Base-by-base conservation (phyloP, 2,329 filamentous ascomycete genomes). In the Ramularia endophylla region DNA sequence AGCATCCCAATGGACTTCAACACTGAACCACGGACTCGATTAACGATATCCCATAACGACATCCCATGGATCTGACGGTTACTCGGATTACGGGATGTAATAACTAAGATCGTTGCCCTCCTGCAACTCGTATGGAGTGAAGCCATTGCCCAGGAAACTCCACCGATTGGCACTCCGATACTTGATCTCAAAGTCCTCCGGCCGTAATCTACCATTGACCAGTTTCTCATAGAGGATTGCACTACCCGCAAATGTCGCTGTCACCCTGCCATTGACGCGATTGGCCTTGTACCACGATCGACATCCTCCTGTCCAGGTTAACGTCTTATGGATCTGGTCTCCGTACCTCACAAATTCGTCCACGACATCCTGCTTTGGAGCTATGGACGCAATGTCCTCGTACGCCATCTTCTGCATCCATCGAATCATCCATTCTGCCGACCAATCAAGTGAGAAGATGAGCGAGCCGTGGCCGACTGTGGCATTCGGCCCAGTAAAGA, bases 121-220 rank as follows among this genome's bases (percentile, higher is more conserved):
- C 25, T 33, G 34, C 27, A 45, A 28, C 34, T 45, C 43, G 19
- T 35, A 41, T 13, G 38, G 33, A 19, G 50, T 47, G 28, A 47
- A 49, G 22, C 70, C 70, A 52, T 71, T 72, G 0, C 70, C 70
- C 62, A 73, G 61, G 46, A 71, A 71, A 18, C 61, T 44, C 50
- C 65, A 72, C 12, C 60, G 55, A 51, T 73, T 73, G 12, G 46
- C 39, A n/a, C 60, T 64, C 30, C 60, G 57, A 47, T 73, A 72
- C 32, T 56, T 56, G 27, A 73, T 64, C 3, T 72, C 64, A 47
- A 71, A 73, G 47, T 74, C 69, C 48, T 73, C 70, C 1, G 59
- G 59, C 5, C 71, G 59, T 12, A 73, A 62, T 29, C 41, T 36
- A 2, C 66, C 61, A 5, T 59, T 51, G 4, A 59, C 45, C 36